These are phyloP conservation scores for Cinchona pubescens DNA, from an alignment of 257 asterid species.

Conservation along the genomic window DNA sequence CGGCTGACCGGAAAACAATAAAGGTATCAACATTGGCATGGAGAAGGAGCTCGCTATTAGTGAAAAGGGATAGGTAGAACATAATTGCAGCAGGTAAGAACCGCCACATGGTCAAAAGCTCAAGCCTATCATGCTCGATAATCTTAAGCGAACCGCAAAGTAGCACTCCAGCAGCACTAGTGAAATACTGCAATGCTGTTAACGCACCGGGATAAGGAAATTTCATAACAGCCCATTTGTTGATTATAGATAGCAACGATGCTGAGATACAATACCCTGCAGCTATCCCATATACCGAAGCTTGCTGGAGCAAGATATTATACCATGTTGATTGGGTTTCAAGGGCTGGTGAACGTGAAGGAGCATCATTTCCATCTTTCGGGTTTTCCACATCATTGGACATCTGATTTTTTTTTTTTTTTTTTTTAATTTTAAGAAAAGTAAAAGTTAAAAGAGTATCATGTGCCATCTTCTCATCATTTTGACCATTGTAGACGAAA, in stretches of 20 bases:
- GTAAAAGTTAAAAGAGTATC: background rate
- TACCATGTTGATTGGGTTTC: conserved; percentile 47
- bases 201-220: conserved; percentile 95
- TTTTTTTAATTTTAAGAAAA: background rate
- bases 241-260: conserved; percentile 78
- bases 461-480: too few species aligned
- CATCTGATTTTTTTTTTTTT: conserved; percentile 43
- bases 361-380: conserved; percentile 32
- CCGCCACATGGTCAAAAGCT: conserved; percentile 78
- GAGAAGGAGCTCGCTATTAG: conserved; percentile 92
- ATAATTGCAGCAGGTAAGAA: conserved; percentile 89
- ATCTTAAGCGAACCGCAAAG: conserved; percentile 63
- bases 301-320: conserved; percentile 53
- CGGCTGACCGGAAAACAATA: conserved; percentile 89
- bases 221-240: conserved; percentile 96
- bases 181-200: conserved; percentile 87
- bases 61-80: conserved; percentile 78
- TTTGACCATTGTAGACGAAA: too few species aligned
- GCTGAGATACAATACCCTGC: conserved; percentile 94
- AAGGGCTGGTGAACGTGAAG: conserved; percentile 30
- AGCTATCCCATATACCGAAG: conserved; percentile 74
- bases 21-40: conserved; percentile 94
- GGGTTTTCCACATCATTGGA: conserved; percentile 74
- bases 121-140: conserved; percentile 78
- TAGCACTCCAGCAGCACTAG: conserved; percentile 80